Evolutionary conservation across 257 asterid genomes (phyloP).

Genomic region (Solanum clarkiae): DNA sequence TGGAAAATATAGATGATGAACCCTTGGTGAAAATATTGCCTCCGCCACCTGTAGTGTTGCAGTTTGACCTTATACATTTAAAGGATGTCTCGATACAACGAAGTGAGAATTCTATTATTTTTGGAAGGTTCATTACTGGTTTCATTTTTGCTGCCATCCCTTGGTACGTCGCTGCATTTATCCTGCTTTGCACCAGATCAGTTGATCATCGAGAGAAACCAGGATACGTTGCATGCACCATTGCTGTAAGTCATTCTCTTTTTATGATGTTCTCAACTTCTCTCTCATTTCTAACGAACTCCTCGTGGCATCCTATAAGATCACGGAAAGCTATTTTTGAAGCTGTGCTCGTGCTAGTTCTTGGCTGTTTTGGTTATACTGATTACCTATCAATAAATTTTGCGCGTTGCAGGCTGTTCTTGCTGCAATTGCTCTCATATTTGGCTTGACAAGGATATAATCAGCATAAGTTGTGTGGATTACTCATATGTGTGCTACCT

Average conservation of each 20-base stretch:
- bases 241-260: slow-evolving; percentile 50
- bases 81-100: not conserved
- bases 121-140: slow-evolving; percentile 69
- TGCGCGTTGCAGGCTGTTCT: slow-evolving; percentile 50
- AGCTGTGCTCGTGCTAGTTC: not conserved
- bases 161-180: slow-evolving; percentile 64
- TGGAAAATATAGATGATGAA: not conserved
- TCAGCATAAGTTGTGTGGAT: not conserved
- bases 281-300: not conserved
- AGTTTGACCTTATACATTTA: not conserved
- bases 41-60: not conserved
- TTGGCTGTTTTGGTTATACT: not conserved
- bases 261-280: not conserved
- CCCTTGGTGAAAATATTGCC: not conserved
- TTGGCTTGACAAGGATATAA: slow-evolving; percentile 36
- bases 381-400: not conserved
- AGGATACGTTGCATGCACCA: slow-evolving; percentile 53
- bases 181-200: slow-evolving; percentile 41
- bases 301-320: not conserved
- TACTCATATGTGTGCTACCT: not conserved
- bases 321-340: not conserved
- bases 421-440: slow-evolving; percentile 41
- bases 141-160: slow-evolving; percentile 78
- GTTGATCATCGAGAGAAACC: slow-evolving; percentile 86
- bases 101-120: not conserved